Percentiles rank a stretch among this genome's conserved stretches.
These are phyloP conservation scores for Phytophthora idaei DNA, from an alignment of 352 stramenopile genomes.

Conservation along the genomic window DNA sequence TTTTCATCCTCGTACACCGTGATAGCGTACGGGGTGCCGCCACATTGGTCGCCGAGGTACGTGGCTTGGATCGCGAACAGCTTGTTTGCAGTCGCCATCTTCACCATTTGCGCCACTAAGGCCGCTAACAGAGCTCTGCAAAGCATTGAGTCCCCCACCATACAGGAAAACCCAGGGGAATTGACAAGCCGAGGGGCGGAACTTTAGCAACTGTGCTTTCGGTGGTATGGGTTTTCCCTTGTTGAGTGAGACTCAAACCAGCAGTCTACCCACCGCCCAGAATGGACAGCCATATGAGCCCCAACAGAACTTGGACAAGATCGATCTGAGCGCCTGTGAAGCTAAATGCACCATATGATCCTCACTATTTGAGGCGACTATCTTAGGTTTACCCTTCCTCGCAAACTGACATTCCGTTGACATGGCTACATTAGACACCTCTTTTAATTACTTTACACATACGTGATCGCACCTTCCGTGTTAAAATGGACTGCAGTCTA, in stretches of 20 bases:
- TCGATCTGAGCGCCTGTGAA: conserved; percentile 11
- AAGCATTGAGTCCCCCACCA: not conserved
- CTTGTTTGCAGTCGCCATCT: conserved; percentile 1
- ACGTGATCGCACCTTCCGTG: conserved; percentile 1
- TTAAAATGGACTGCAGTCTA: conserved; percentile 27
- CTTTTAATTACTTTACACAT: not conserved
- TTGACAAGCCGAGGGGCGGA: not conserved
- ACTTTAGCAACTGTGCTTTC: not conserved
- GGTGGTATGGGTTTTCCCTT: conserved; percentile 10
- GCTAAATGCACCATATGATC: conserved; percentile 7
- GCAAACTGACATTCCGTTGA: not conserved
- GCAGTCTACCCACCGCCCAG: conserved; percentile 23
- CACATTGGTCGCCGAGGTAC: conserved; percentile 28
- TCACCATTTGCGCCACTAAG: not conserved
- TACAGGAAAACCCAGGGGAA: not conserved
- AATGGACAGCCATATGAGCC: conserved; percentile 12
- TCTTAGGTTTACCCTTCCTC: not conserved
- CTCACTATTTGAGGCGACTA: not conserved
- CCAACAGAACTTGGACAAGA: conserved; percentile 16
- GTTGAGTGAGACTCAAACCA: conserved; percentile 1
- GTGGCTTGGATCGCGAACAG: conserved; percentile 23
- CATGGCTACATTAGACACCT: not conserved
- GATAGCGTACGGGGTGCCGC: conserved; percentile 22
- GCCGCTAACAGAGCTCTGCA: not conserved
- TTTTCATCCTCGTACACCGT: conserved; percentile 20